These are phyloP conservation scores for Lasiodiplodia sp. DNA, from an alignment of 2,329 filamentous ascomycete genomes.

Conservation along the genomic window DNA sequence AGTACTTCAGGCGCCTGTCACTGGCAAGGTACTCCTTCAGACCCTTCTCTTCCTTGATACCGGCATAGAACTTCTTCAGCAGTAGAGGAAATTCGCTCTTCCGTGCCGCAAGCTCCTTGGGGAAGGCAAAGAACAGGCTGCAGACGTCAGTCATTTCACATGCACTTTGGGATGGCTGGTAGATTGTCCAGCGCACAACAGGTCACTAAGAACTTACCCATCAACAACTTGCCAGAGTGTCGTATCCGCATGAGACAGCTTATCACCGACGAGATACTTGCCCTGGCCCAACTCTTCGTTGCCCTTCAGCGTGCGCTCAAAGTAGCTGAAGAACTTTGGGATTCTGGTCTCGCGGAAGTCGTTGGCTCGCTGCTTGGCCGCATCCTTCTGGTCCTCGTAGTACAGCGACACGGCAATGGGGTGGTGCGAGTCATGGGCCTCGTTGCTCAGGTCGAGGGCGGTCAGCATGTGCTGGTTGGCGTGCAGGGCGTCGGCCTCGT, in stretches of 20 bases:
- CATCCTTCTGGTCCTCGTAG: slow-evolving; percentile 79
- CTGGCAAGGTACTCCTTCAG: slow-evolving; percentile 75
- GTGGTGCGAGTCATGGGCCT: slow-evolving; percentile 79
- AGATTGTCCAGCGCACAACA: background rate
- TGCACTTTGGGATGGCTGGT: background rate
- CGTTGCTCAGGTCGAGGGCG: slow-evolving; percentile 74
- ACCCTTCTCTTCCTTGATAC: slow-evolving; percentile 67
- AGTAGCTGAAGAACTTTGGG: slow-evolving; percentile 76
- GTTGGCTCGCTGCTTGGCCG: slow-evolving; percentile 64
- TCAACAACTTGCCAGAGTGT: slow-evolving; percentile 73
- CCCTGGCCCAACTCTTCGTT: slow-evolving; percentile 64
- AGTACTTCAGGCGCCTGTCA: slow-evolving; percentile 67
- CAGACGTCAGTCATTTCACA: slow-evolving; percentile 48
- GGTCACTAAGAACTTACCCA: slow-evolving; percentile 38
- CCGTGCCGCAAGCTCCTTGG: slow-evolving; percentile 66
- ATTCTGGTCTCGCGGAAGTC: slow-evolving; percentile 68
- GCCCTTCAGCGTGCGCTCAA: slow-evolving; percentile 69
- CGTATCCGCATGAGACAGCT: slow-evolving; percentile 74
- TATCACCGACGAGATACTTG: slow-evolving; percentile 70
- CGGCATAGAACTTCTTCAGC: slow-evolving; percentile 67
- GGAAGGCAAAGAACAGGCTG: slow-evolving; percentile 72
- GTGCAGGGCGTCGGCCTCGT: slow-evolving; percentile 60
- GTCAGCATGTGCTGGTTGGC: slow-evolving; percentile 72
- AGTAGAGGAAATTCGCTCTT: slow-evolving; percentile 66
- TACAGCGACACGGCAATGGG: slow-evolving; percentile 66